Evolutionary conservation across 495 filamentous ascomycete species (phyloP).

Genomic region (Hypoxylon lienhwacheense): DNA sequence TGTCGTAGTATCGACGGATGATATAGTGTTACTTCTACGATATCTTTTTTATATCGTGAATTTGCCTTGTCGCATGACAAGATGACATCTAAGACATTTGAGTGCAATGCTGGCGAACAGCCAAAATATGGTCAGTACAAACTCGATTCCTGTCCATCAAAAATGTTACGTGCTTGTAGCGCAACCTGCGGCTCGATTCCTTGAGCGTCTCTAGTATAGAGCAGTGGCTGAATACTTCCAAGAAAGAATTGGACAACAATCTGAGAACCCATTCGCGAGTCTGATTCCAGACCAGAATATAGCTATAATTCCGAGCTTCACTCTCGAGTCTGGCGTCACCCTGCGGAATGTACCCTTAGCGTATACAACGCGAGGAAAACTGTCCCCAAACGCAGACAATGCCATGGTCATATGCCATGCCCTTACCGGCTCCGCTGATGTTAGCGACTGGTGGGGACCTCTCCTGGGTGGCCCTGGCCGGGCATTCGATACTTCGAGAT

Average conservation of each 20-base stretch:
- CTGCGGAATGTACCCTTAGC: conserved; percentile 89
- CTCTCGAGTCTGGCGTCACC: conserved; percentile 87
- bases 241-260: conserved; percentile 65
- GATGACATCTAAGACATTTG: conserved; percentile 23
- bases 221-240: conserved; percentile 58
- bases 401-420: conserved; percentile 97
- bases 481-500: conserved; percentile 88
- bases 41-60: not conserved
- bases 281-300: conserved; percentile 87
- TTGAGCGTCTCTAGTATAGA: conserved; percentile 24
- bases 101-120: conserved; percentile 3
- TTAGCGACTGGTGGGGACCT: conserved; percentile 97
- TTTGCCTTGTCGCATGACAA: conserved; percentile 7
- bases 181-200: not conserved
- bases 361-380: conserved; percentile 80
- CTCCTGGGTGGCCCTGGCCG: conserved; percentile 84
- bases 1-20: too few species aligned
- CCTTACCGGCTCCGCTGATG: conserved; percentile 92
- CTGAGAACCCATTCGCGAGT: conserved; percentile 87
- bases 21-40: not conserved
- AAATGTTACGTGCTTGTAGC: not conserved
- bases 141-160: not conserved
- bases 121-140: conserved; percentile 49
- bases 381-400: conserved; percentile 80
- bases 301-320: conserved; percentile 83